phyloP scores from a whole-genome alignment of 345 rosid species.

The Jatropha curcas region DNA sequence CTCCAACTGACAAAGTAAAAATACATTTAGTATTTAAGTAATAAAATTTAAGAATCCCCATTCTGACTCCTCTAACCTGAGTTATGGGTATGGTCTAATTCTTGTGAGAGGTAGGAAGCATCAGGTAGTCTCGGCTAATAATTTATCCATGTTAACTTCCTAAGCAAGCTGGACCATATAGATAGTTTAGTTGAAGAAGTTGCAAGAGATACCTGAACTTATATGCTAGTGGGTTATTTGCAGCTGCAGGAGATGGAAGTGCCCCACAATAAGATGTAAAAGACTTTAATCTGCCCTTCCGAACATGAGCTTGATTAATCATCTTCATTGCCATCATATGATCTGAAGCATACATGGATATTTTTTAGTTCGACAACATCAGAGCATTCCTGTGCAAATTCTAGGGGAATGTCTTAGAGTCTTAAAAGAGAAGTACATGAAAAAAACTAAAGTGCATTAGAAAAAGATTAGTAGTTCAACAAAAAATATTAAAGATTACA shows the following conservation, averaged over 20 bases:
- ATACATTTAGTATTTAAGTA: slow-evolving; percentile 13
- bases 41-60: background rate
- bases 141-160: background rate
- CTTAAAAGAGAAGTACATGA: no score
- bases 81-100: no score
- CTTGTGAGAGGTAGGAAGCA: background rate
- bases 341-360: slow-evolving; percentile 45
- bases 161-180: background rate
- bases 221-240: slow-evolving; percentile 88
- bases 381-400: background rate
- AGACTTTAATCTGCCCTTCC: slow-evolving; percentile 71
- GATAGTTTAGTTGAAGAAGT: background rate
- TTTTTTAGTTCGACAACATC: background rate
- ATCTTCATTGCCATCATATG: slow-evolving; percentile 99
- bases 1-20: slow-evolving; percentile 70
- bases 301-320: slow-evolving; percentile 69
- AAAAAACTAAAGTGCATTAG: background rate
- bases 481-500: background rate
- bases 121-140: background rate
- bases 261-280: slow-evolving; percentile 92
- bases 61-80: background rate
- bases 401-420: background rate
- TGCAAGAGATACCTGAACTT: slow-evolving; percentile 69
- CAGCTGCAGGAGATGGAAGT: slow-evolving; percentile 96
- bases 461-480: background rate